Percentiles rank a stretch among this genome's conserved stretches.
Evolutionary conservation across 2,329 filamentous ascomycete species (phyloP).

Genomic region (Pseudocercospora fijiensis): DNA sequence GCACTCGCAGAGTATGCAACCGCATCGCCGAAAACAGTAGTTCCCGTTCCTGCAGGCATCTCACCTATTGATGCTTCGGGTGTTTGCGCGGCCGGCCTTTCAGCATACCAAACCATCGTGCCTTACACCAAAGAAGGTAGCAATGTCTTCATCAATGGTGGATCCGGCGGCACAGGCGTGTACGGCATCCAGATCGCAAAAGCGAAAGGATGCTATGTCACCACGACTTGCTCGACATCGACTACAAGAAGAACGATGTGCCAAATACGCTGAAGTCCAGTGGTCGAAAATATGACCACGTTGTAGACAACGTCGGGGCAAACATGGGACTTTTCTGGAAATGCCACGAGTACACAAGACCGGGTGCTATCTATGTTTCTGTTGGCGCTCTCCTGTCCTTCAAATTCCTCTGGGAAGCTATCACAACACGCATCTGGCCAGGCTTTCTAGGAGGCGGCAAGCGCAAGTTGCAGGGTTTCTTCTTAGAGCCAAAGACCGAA

Average conservation of each 20-base stretch:
- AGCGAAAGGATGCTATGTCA: constrained; percentile 59
- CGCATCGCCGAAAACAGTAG: constrained; percentile 41
- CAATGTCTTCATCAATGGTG: constrained; percentile 64
- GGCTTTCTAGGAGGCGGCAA: constrained; percentile 53
- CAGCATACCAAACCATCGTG: constrained; percentile 42
- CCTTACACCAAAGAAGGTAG: constrained; percentile 44
- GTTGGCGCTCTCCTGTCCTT: constrained; percentile 27
- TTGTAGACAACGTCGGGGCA: constrained; percentile 60
- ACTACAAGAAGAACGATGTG: constrained; percentile 57
- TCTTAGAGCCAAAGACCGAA: constrained; percentile 42
- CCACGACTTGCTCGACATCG: constrained; percentile 60
- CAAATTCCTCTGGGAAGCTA: constrained; percentile 19
- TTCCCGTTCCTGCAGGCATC: constrained; percentile 47
- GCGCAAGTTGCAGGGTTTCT: constrained; percentile 43
- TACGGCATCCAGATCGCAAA: constrained; percentile 66
- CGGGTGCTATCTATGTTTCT: constrained; percentile 49
- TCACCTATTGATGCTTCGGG: constrained; percentile 38
- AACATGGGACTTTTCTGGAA: constrained; percentile 54
- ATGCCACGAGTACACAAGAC: constrained; percentile 52
- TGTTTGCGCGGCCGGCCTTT: constrained; percentile 39
- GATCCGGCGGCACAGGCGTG: constrained; percentile 61
- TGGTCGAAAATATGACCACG: constrained; percentile 49
- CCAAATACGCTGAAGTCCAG: constrained; percentile 48
- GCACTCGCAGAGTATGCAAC: constrained; percentile 41
- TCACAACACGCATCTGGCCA: constrained; percentile 44